Evolutionary conservation across 345 rosid species (phyloP).

Genomic region (Pseudoturritis turrita): DNA sequence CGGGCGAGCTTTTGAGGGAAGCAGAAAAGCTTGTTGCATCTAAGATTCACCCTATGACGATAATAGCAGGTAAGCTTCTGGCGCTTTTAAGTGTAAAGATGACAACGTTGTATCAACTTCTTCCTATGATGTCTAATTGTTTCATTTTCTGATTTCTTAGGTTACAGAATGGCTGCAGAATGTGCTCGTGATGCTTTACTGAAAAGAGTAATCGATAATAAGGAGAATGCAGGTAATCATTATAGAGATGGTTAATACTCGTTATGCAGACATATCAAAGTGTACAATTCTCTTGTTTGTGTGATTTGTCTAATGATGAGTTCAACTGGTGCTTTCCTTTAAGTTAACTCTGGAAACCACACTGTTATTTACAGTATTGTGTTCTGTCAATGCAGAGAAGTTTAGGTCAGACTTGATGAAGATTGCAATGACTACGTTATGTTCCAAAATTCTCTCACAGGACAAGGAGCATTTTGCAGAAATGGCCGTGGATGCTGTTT

Average conservation of each 20-base stretch:
- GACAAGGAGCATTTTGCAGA: constrained; percentile 88
- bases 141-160: constrained; percentile 36
- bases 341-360: not conserved
- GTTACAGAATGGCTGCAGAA: constrained; percentile 93
- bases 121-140: not conserved
- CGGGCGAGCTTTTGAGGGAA: constrained; percentile 92
- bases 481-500: constrained; percentile 92
- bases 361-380: not conserved
- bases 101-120: not conserved
- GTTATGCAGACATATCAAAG: not conserved
- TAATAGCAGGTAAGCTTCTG: constrained; percentile 58
- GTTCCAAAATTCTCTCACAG: constrained; percentile 90
- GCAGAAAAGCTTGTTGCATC: constrained; percentile 89
- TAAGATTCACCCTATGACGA: constrained; percentile 98
- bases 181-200: constrained; percentile 78
- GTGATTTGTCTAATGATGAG: not conserved
- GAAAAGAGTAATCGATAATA: constrained; percentile 68
- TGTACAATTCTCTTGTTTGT: not conserved
- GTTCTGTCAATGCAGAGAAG: constrained; percentile 57
- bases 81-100: not conserved
- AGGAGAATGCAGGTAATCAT: constrained; percentile 64
- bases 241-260: not conserved
- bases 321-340: not conserved
- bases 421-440: constrained; percentile 89
- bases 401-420: constrained; percentile 81